Evolutionary conservation across 176 grass and related monocot species (phyloP), one percentile per base, ranked within the genome.

Genomic region (Saccharum spontaneum): DNA sequence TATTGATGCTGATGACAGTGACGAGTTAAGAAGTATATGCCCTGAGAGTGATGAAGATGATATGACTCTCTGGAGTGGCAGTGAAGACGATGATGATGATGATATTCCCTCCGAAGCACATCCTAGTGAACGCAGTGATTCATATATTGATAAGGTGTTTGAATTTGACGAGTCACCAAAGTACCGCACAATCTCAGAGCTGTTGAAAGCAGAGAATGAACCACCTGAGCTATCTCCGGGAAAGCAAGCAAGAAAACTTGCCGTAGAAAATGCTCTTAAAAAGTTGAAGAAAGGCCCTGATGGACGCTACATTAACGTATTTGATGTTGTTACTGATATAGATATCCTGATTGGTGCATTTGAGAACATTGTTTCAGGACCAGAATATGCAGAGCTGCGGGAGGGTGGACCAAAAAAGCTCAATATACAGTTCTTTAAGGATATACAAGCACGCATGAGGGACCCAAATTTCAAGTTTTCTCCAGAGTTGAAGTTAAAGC

Each of bases 321-420:
- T 87, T 76, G 96, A 98, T 74, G 96, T 98, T 74, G 94, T 89
- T 70, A 95, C 83, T 52, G 96, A 98, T 83, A 91, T 98, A 38
- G 93, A 98, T 94, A 92, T 98, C 62, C 73, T 95, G 77, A 98
- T 95, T 85, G 96, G 96, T 67, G 93, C 96, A 67, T 98, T 98
- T 83, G 93, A 98, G 75, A 98, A 98, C 73, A 94, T 98, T 37
- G 90, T 98, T 48, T 90, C 93, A 50, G 96, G 93, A 76, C 96
- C 93, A 83, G 93, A 95, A 69, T 95, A 95, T 67, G 87, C 87
- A 18, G 93, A 98, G 77, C 75, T 98, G 52, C 50, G 89, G 14
- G 96, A 98, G 76, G 96, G 96, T 7, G 93, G 93, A 48, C 96
- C 91, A 13, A 98, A 98, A 87, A 95, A 95, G 86, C 89, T 98